Base-by-base conservation (phyloP, 2,329 filamentous ascomycete genomes). In the Trichophyton mentagrophytes region DNA sequence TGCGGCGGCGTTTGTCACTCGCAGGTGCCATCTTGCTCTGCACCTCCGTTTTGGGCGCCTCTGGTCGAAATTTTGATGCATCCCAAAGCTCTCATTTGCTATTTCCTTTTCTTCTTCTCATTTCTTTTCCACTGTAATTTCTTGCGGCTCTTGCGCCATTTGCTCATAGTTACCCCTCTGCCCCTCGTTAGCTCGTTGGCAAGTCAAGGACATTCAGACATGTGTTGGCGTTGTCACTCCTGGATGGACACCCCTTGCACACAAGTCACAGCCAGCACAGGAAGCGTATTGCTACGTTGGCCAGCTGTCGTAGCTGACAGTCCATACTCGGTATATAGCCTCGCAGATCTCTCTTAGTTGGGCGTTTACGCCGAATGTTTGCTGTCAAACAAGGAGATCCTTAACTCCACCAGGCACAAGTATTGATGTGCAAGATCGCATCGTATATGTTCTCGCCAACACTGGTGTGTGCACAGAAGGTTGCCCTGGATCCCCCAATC, bases 371-470 rank as follows among this genome's bases (percentile, higher is more conserved):
- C 84, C 88, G 0, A 90, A 90, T 0, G 90, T 95, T 79, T 95
- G 90, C 90, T 95, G 95, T 79, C 95, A 95, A 68, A 82, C 86
- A 80, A 95, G 61, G 93, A 78, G 81, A 93, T 93, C 71, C 93
- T 89, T 88, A 1, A 84, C 88, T 3, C 89, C 89, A 57, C 89
- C 89, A 5, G 93, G 83, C 9, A 89, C 89, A 77, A 92, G 15
- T 92, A 7, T 30, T 63, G 93, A 81, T 88, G 92, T 93, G 61
- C 90, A 85, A 64, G 82, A 86, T 65, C 90, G 90, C 85, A 93
- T 90, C 22, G 95, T 90, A 70, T 88, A 91, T 27, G 25, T 30
- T 30, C 15, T 44, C 6, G 60, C 90, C 95, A 64, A 82, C 86
- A 82, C 95, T 96, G 68, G 90, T 90, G 76, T 95, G 90, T 1